phyloP scores from a whole-genome alignment of 1,284 basidiomycete genomes.

The Somion occarium region DNA sequence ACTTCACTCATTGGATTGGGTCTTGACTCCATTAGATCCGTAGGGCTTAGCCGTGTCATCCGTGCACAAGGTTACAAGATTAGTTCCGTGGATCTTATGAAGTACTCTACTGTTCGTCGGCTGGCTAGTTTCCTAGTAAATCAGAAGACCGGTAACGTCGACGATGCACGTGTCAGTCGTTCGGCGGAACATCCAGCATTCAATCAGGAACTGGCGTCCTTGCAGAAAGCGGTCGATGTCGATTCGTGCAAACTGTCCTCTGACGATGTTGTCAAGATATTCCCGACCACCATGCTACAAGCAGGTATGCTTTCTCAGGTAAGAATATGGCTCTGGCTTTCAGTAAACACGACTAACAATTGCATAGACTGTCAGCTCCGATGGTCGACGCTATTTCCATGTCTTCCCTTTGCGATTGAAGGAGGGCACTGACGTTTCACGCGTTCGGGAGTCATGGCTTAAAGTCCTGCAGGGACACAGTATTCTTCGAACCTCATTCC shows the following conservation, averaged over 20 bases:
- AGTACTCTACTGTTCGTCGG: slow-evolving; percentile 17
- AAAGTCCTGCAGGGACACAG: slow-evolving; percentile 28
- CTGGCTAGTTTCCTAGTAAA: slow-evolving; percentile 11
- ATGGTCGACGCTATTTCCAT: slow-evolving; percentile 42
- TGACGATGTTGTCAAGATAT: slow-evolving; percentile 32
- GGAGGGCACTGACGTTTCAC: slow-evolving; percentile 23
- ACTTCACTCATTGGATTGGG: slow-evolving; percentile 42
- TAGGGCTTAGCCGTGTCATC: slow-evolving; percentile 36
- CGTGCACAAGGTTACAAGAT: slow-evolving; percentile 28
- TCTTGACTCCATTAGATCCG: slow-evolving; percentile 44
- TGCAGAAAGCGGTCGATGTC: slow-evolving; percentile 15
- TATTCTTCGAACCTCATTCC: slow-evolving; percentile 45
- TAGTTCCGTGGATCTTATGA: slow-evolving; percentile 34
- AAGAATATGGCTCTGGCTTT: slow-evolving; percentile 6
- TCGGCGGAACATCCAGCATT: slow-evolving; percentile 12
- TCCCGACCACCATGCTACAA: slow-evolving; percentile 41
- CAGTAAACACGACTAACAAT: neutral
- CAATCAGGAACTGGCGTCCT: slow-evolving; percentile 14
- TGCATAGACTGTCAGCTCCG: slow-evolving; percentile 39
- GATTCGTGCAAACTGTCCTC: slow-evolving; percentile 23
- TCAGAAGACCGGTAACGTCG: slow-evolving; percentile 1
- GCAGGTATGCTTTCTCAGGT: slow-evolving; percentile 50
- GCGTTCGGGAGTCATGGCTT: slow-evolving; percentile 34
- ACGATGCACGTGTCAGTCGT: slow-evolving; percentile 9
- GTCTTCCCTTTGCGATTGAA: slow-evolving; percentile 37